A percentile compares a stretch with the other conserved stretches of the same genome.
Conservation (phyloP, 495 filamentous ascomycete genomes). For the Aspergillus homomorphus region DNA sequence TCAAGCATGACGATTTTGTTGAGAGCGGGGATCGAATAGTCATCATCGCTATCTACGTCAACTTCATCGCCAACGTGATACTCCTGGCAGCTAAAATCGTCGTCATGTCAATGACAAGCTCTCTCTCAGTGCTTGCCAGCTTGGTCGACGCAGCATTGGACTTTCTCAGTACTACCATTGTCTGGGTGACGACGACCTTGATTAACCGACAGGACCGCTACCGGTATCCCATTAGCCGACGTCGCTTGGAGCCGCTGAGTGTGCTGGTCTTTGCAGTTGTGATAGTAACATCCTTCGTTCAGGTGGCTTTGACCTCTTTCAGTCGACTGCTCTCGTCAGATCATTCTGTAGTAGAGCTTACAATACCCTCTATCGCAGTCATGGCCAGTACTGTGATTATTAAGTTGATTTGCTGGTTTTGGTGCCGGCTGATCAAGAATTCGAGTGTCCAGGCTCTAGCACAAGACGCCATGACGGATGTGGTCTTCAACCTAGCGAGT, state of each 20-base stretch:
- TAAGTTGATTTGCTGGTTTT: constrained; percentile 82
- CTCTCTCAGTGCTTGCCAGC: constrained; percentile 82
- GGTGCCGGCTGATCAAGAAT: constrained; percentile 85
- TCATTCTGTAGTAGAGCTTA: constrained; percentile 67
- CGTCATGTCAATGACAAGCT: constrained; percentile 74
- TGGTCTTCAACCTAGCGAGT: constrained; percentile 89
- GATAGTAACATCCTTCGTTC: constrained; percentile 85
- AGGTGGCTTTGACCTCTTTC: constrained; percentile 73
- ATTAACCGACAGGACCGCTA: constrained; percentile 75
- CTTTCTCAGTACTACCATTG: constrained; percentile 81
- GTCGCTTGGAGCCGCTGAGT: constrained; percentile 72
- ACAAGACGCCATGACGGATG: constrained; percentile 63
- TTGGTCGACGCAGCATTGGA: constrained; percentile 87
- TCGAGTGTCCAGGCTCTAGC: constrained; percentile 84
- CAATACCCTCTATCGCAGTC: constrained; percentile 70
- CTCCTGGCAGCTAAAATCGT: constrained; percentile 77
- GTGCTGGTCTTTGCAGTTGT: constrained; percentile 78
- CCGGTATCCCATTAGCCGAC: constrained; percentile 78
- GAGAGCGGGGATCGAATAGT: constrained; percentile 67
- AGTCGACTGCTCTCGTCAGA: constrained; percentile 61
- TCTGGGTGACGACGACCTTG: constrained; percentile 75
- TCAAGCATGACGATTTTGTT: constrained; percentile 49
- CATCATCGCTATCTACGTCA: constrained; percentile 77
- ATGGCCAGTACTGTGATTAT: constrained; percentile 81
- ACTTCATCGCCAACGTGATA: constrained; percentile 77